Evolutionary conservation across 106 monocot genomes (phyloP).

Genomic region (Apostasia ramifera): DNA sequence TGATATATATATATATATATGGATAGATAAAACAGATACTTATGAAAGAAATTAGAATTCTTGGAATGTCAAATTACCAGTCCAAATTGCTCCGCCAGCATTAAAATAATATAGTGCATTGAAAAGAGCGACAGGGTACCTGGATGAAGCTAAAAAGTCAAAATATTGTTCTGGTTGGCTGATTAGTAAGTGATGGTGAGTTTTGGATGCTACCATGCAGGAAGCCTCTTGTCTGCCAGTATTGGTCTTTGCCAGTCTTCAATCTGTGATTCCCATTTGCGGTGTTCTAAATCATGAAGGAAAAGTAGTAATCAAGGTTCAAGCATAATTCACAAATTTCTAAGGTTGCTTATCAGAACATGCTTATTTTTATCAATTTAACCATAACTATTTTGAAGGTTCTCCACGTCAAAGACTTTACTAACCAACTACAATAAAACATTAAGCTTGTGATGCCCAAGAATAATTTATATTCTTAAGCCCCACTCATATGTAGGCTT

Average conservation of each 20-base stretch:
- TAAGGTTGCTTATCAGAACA: too few relatives aligned
- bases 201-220: constrained; percentile 48
- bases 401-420: too few relatives aligned
- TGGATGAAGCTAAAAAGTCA: constrained; percentile 14
- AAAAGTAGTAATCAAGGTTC: neutral
- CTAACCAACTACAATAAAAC: too few relatives aligned
- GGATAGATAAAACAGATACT: neutral
- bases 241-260: constrained; percentile 95
- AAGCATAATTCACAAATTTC: too few relatives aligned
- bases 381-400: too few relatives aligned
- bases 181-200: neutral
- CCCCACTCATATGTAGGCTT: too few relatives aligned
- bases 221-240: constrained; percentile 68
- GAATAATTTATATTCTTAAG: too few relatives aligned
- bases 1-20: neutral
- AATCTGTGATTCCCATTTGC: constrained; percentile 72
- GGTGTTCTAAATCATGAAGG: constrained; percentile 8
- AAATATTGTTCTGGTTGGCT: neutral
- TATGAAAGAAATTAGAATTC: neutral
- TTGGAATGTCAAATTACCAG: constrained; percentile 36
- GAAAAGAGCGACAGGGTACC: constrained; percentile 91
- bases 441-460: too few relatives aligned
- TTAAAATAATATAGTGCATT: constrained; percentile 97
- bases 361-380: neutral
- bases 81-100: constrained; percentile 97